These are phyloP conservation scores for Grigorovia transvaalensis DNA, from an alignment of 805 yeast genomes.

Conservation along the genomic window DNA sequence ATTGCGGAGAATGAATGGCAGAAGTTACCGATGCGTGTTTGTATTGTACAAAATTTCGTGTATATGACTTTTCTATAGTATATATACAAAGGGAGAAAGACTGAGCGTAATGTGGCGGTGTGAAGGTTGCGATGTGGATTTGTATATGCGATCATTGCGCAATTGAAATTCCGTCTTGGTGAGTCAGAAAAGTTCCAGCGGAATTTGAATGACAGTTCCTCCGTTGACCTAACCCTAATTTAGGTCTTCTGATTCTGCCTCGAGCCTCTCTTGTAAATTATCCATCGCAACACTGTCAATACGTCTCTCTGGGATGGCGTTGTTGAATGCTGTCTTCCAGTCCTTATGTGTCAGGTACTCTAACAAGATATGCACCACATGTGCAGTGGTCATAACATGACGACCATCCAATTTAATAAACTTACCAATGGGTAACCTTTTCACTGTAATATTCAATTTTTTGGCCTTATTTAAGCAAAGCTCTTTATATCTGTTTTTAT, in stretches of 20 bases:
- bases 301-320: conserved; percentile 79
- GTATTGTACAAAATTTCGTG: too few relatives aligned
- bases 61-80: too few relatives aligned
- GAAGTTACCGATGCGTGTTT: neutral
- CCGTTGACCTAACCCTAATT: neutral
- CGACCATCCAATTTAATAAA: conserved; percentile 76
- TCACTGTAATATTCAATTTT: conserved; percentile 57
- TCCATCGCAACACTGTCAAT: conserved; percentile 17
- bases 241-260: neutral
- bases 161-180: neutral
- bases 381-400: conserved; percentile 84
- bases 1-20: too few relatives aligned
- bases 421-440: conserved; percentile 78
- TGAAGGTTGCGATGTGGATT: neutral
- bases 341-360: conserved; percentile 68
- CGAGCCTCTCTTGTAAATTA: neutral
- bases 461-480: conserved; percentile 77
- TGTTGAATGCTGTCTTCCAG: conserved; percentile 82
- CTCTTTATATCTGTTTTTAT: conserved; percentile 78
- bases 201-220: neutral
- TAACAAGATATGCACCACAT: conserved; percentile 80
- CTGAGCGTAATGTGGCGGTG: neutral
- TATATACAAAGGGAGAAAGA: too few relatives aligned
- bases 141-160: neutral
- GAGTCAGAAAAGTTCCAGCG: neutral